Evolutionary conservation across 73 alveolate genomes (phyloP), one percentile per base, ranked within the genome.

Genomic region (Uronychia setigera): DNA sequence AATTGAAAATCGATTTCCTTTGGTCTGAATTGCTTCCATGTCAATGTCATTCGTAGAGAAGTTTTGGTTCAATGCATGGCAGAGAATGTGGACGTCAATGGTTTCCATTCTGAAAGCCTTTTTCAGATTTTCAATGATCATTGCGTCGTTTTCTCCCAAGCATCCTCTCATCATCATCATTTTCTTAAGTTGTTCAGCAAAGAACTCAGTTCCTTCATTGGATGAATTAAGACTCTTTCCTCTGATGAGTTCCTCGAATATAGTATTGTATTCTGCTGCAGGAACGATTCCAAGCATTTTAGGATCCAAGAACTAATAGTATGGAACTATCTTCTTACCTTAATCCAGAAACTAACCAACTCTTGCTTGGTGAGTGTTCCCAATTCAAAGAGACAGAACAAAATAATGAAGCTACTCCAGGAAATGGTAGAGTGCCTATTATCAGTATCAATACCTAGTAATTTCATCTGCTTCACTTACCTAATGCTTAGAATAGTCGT

Each of bases 371-470:
- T 80, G 26, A 58, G 58, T 0, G 58, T 35, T 1, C 87, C 87
- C n/a, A 57, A 29, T 59, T 80, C 87, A 27, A 80, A 35, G 9
- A 80, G 58, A 57, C 87, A 80, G 33, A 58, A 80, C 19, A 80
- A 57, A 28, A 35, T 78, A 1, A 80, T 26, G 59, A 80, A 80
- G 58, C 58, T 26, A n/a, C 60, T 78, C 87, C 87, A 80, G 1
- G 80, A 35, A 1, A 80, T 80, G 25, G 58, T 78, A 26, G 87
- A 80, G 59, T 35, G 27, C 59, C 30, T 80, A 28, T 80, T 80
- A n/a, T 76, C 87, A 26, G 60, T 80, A 80, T 80, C 87, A 1
- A 80, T 58, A 30, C 87, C 87, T 58, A 80, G 80, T n/a, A n/a
- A n/a, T n/a, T n/a, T n/a, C n/a, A n/a, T n/a, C n/a, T n/a, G n/a